These are phyloP conservation scores for Aspergillus sclerotiicarbonarius DNA, from an alignment of 495 filamentous ascomycete genomes.

Conservation along the genomic window DNA sequence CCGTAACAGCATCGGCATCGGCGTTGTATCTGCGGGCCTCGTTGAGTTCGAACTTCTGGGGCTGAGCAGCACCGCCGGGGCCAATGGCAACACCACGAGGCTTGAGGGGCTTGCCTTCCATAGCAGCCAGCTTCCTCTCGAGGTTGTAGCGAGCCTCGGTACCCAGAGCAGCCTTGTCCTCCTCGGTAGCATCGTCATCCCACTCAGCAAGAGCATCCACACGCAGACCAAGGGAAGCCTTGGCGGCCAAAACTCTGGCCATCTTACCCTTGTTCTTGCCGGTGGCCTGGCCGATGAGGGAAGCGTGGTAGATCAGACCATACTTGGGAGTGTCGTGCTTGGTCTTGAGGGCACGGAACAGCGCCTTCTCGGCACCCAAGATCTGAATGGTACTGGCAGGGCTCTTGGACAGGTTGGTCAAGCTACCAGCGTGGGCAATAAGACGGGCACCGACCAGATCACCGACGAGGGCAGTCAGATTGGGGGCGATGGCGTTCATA, in stretches of 20 bases:
- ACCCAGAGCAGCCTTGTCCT: conserved; percentile 78
- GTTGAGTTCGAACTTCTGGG: conserved; percentile 86
- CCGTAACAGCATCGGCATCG: conserved; percentile 82
- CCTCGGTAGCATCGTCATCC: conserved; percentile 76
- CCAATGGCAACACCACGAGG: conserved; percentile 71
- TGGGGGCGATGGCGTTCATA: conserved; percentile 96
- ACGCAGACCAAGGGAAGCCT: conserved; percentile 87
- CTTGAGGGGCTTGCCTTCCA: conserved; percentile 89
- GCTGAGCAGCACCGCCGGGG: conserved; percentile 62
- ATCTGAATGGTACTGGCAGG: conserved; percentile 97
- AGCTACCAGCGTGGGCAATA: conserved; percentile 91
- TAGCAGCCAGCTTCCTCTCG: conserved; percentile 75
- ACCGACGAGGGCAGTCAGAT: conserved; percentile 89
- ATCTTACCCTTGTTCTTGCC: conserved; percentile 99
- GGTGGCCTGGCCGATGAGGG: conserved; percentile 91
- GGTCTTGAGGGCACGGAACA: conserved; percentile 97
- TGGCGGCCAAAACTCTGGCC: conserved; percentile 90
- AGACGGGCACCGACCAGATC: conserved; percentile 93
- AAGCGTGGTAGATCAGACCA: conserved; percentile 97
- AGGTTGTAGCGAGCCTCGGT: conserved; percentile 71
- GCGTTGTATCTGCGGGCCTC: conserved; percentile 94
- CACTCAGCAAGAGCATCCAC: conserved; percentile 88
- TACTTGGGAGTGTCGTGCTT: conserved; percentile 99
- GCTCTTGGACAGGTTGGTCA: conserved; percentile 95
- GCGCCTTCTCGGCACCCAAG: conserved; percentile 95